Conservation (phyloP, 1,284 basidiomycete species). For the Cutaneotrichosporon sp. region DNA sequence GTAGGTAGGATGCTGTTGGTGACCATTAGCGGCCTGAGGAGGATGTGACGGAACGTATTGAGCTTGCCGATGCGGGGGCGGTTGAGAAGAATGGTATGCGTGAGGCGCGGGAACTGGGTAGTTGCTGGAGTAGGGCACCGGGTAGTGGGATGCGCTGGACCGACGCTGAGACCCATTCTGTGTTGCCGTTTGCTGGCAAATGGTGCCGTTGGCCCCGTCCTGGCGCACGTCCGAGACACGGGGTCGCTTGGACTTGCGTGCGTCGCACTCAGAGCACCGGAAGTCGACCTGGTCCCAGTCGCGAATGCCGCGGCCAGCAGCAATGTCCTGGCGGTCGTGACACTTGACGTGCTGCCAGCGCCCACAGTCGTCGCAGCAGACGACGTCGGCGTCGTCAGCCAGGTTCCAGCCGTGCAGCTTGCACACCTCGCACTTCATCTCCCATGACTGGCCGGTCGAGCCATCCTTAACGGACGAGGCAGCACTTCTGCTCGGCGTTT, state of each 20-base stretch:
- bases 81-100: neutral
- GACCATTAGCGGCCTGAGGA: neutral
- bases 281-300: constrained; percentile 54
- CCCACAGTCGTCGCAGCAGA: constrained; percentile 58
- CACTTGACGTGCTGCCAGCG: constrained; percentile 56
- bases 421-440: constrained; percentile 57
- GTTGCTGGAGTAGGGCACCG: neutral
- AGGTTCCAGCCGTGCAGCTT: constrained; percentile 54
- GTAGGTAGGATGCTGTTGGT: neutral
- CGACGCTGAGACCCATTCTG: neutral
- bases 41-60: neutral
- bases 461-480: constrained; percentile 1
- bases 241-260: constrained; percentile 31
- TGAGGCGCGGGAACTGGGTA: constrained; percentile 5
- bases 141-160: neutral
- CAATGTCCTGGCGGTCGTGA: constrained; percentile 45
- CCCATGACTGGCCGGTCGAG: constrained; percentile 48
- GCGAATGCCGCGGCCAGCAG: constrained; percentile 36
- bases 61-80: neutral
- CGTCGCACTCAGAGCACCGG: constrained; percentile 43
- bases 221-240: constrained; percentile 7
- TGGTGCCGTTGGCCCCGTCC: neutral
- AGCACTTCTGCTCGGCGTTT: constrained; percentile 1
- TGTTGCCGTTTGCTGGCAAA: neutral
- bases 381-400: constrained; percentile 53